phyloP scores from a whole-genome alignment of 2,329 filamentous ascomycete genomes.

The Arthroderma uncinatum region DNA sequence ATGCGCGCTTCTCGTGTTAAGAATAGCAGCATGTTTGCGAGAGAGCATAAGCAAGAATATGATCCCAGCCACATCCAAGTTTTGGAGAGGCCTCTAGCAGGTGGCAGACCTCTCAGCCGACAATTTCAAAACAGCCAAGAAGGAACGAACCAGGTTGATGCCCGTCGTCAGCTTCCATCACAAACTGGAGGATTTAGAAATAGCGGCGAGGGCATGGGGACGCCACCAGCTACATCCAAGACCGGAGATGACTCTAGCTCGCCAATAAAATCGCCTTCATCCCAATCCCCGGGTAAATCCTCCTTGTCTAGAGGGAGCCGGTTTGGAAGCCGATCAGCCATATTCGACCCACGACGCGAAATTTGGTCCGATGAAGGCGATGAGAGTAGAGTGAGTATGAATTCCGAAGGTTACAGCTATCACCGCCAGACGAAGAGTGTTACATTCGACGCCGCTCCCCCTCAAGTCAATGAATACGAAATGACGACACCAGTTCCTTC shows the following conservation, averaged over 20 bases:
- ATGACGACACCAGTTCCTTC: constrained; percentile 96
- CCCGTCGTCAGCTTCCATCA: constrained; percentile 15
- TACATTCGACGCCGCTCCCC: constrained; percentile 87
- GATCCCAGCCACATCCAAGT: constrained; percentile 67
- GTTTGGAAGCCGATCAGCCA: constrained; percentile 47
- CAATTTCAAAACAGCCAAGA: constrained; percentile 61
- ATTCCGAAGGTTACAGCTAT: constrained; percentile 34
- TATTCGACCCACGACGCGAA: constrained; percentile 56
- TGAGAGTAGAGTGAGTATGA: constrained; percentile 36
- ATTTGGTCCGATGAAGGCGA: constrained; percentile 54
- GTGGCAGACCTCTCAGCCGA: constrained; percentile 44
- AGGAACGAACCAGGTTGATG: constrained; percentile 35
- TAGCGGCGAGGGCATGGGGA: constrained; percentile 14
- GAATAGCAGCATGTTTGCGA: constrained; percentile 94
- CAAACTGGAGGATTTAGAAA: constrained; percentile 12
- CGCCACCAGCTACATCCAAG: constrained; percentile 4
- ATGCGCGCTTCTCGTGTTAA: constrained; percentile 92
- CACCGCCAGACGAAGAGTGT: constrained; percentile 91
- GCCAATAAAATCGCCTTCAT: constrained; percentile 45
- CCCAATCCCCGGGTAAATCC: constrained; percentile 71
- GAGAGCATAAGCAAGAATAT: constrained; percentile 86
- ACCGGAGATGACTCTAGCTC: constrained; percentile 18
- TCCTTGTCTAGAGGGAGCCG: constrained; percentile 59
- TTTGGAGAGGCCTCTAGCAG: constrained; percentile 71
- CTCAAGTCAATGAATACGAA: constrained; percentile 94